These are phyloP conservation scores for Leccinum boreale DNA, from an alignment of 768 basidiomycete species.

Conservation along the genomic window DNA sequence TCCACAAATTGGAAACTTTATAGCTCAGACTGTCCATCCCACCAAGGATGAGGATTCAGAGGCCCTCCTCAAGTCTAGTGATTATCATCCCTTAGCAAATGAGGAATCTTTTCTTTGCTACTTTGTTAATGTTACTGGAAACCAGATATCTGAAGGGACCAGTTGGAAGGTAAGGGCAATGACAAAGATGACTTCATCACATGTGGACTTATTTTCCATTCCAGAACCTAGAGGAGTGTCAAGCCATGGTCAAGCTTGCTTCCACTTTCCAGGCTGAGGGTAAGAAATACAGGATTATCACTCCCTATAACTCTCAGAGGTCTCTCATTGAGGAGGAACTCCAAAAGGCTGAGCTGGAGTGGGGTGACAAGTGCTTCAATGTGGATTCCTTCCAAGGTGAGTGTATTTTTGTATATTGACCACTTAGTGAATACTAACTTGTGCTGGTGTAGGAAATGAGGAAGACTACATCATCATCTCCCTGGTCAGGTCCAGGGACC, in stretches of 20 bases:
- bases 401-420: conserved; percentile 7
- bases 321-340: conserved; percentile 54
- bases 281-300: conserved; percentile 63
- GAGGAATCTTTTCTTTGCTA: conserved; percentile 46
- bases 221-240: conserved; percentile 61
- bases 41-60: conserved; percentile 30
- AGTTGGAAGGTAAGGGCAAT: conserved; percentile 37
- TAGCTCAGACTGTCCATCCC: conserved; percentile 67
- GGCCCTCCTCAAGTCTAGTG: conserved; percentile 46
- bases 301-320: conserved; percentile 79
- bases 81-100: conserved; percentile 48
- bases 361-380: conserved; percentile 72
- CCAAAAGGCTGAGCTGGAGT: conserved; percentile 46
- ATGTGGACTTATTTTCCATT: neutral
- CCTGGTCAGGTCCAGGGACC: conserved; percentile 54
- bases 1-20: conserved; percentile 69
- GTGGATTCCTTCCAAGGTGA: conserved; percentile 80
- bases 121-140: conserved; percentile 57
- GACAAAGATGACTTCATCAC: neutral
- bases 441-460: conserved; percentile 65
- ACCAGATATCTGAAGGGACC: conserved; percentile 34
- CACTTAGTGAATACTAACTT: neutral
- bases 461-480: conserved; percentile 76
- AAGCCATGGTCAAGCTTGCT: conserved; percentile 57
- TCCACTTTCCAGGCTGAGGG: conserved; percentile 48